Evolutionary conservation across 2,329 filamentous ascomycete genomes (phyloP).

Genomic region (Botrytis hyacinthi): DNA sequence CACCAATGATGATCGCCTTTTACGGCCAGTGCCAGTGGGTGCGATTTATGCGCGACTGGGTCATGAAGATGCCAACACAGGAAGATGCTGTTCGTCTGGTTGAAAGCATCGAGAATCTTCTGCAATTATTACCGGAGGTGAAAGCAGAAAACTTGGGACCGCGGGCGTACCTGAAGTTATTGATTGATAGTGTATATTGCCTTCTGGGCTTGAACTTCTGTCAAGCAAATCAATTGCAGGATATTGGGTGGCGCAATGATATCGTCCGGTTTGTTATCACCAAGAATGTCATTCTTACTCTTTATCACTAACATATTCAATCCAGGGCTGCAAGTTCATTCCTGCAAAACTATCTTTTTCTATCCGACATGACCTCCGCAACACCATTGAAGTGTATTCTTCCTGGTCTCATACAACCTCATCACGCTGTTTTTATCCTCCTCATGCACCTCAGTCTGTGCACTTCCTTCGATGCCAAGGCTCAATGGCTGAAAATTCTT

Average conservation of each 20-base stretch:
- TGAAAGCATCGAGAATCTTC: background rate
- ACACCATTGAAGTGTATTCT: constrained; percentile 5
- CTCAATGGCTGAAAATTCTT: background rate
- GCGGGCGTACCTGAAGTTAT: background rate
- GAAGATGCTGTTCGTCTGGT: background rate
- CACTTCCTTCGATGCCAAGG: background rate
- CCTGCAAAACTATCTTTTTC: constrained; percentile 6
- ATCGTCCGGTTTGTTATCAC: background rate
- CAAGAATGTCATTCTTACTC: background rate
- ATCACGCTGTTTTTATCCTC: constrained; percentile 21
- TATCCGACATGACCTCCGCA: background rate
- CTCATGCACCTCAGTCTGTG: constrained; percentile 21
- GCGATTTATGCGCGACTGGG: background rate
- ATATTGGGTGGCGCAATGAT: background rate
- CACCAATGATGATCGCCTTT: background rate
- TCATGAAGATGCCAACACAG: background rate
- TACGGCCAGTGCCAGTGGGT: constrained; percentile 1
- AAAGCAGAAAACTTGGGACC: background rate
- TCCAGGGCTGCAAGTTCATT: constrained; percentile 18
- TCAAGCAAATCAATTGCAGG: background rate
- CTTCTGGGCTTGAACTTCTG: background rate
- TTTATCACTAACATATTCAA: background rate
- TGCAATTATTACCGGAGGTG: background rate
- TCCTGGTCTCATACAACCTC: constrained; percentile 16
- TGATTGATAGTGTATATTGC: background rate